phyloP scores from a whole-genome alignment of 352 stramenopile genomes.

The Phytophthora podocarpi region DNA sequence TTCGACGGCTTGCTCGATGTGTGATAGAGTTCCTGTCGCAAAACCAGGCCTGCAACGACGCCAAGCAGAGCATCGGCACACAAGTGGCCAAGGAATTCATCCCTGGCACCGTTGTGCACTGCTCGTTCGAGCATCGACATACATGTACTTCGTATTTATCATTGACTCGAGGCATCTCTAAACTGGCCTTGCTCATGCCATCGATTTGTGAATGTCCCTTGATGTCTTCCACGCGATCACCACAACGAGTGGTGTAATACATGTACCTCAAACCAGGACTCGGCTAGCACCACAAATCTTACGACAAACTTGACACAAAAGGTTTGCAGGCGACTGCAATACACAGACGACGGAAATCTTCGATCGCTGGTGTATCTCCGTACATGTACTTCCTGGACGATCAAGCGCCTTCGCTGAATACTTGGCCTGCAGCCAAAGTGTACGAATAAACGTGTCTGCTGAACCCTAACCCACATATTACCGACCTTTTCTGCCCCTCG shows the following conservation, averaged over 20 bases:
- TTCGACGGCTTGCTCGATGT: constrained; percentile 11
- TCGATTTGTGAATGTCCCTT: no score
- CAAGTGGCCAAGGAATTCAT: neutral
- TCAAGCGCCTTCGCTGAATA: constrained; percentile 30
- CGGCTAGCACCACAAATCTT: no score
- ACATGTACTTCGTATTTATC: neutral
- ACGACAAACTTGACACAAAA: no score
- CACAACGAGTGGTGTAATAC: no score
- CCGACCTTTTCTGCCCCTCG: constrained; percentile 10
- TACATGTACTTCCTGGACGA: neutral
- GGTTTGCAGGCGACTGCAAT: no score
- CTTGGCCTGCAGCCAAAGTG: constrained; percentile 22
- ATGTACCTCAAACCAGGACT: no score
- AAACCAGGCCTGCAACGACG: constrained; percentile 21
- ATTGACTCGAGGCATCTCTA: no score
- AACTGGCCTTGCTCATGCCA: no score
- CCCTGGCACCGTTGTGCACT: neutral
- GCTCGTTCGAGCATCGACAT: neutral
- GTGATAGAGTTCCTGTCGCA: constrained; percentile 11
- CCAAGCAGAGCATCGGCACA: constrained; percentile 8
- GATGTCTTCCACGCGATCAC: no score
- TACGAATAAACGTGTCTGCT: constrained; percentile 9
- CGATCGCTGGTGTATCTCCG: neutral
- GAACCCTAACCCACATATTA: constrained; percentile 33
- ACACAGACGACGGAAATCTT: no score